Conservation (phyloP, 441 rosid genomes). For the Syzygium syzygioides region DNA sequence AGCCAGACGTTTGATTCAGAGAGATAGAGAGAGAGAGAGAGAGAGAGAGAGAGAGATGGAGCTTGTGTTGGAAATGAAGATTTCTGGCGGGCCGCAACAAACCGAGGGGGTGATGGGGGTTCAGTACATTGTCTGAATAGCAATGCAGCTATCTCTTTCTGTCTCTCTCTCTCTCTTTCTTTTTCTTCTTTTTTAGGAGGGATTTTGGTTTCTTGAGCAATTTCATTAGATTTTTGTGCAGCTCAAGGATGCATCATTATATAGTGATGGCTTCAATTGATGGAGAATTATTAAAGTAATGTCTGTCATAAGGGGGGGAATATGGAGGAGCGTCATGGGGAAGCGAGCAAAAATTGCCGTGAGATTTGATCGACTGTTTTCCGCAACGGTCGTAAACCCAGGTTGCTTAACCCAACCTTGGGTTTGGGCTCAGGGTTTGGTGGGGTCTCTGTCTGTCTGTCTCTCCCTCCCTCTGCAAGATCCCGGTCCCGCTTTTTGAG, state of each 20-base stretch:
- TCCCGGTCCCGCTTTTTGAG: not conserved
- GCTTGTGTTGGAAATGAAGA: not conserved
- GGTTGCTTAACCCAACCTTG: not conserved
- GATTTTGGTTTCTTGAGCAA: not conserved
- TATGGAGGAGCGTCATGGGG: not conserved
- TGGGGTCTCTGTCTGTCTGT: not conserved
- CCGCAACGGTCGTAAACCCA: not conserved
- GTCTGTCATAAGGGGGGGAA: not conserved
- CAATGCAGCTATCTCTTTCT: not conserved
- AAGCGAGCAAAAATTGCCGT: not conserved
- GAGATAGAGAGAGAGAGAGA: not conserved
- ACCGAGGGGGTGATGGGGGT: not conserved
- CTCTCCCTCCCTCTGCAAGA: not conserved
- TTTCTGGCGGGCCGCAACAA: not conserved
- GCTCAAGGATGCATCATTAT: not conserved
- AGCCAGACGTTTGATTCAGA: not conserved
- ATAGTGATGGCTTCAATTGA: not conserved
- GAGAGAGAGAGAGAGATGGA: not conserved
- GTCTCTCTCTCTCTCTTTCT: not conserved
- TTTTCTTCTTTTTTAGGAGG: not conserved
- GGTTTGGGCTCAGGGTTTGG: not conserved
- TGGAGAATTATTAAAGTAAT: not conserved
- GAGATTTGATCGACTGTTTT: not conserved
- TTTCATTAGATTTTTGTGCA: not conserved
- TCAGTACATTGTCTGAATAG: not conserved